Conservation (phyloP, 257 asterid species). For the Penstemon davidsonii region DNA sequence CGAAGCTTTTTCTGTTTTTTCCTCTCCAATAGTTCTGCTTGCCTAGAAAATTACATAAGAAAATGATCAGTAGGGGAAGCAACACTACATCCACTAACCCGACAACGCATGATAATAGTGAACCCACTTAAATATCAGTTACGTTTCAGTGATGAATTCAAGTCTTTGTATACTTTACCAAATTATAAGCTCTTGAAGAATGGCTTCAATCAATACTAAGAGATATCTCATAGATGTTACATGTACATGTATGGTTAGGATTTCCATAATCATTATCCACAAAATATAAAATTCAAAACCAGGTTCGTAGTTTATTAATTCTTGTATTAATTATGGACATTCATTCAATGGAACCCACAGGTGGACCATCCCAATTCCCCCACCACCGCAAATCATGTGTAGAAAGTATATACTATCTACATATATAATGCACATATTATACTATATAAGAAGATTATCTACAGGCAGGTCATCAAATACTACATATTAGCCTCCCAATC, state of each 20-base stretch:
- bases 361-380: not conserved
- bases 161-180: not conserved
- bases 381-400: too few species aligned
- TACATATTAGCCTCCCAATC: too few species aligned
- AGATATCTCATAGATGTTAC: too few species aligned
- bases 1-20: constrained; percentile 79
- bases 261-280: too few species aligned
- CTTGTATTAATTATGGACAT: not conserved
- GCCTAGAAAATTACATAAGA: constrained; percentile 42
- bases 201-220: not conserved
- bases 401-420: too few species aligned
- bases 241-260: too few species aligned
- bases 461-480: too few species aligned
- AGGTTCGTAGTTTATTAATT: not conserved
- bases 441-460: too few species aligned
- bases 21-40: constrained; percentile 67
- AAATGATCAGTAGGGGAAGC: not conserved
- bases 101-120: not conserved
- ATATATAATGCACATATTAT: too few species aligned
- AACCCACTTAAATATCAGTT: not conserved
- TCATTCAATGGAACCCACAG: not conserved
- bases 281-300: not conserved
- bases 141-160: not conserved
- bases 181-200: not conserved
- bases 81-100: not conserved